Evolutionary conservation across 2,329 filamentous ascomycete species (phyloP).

Genomic region (Zymoseptoria crescenta): DNA sequence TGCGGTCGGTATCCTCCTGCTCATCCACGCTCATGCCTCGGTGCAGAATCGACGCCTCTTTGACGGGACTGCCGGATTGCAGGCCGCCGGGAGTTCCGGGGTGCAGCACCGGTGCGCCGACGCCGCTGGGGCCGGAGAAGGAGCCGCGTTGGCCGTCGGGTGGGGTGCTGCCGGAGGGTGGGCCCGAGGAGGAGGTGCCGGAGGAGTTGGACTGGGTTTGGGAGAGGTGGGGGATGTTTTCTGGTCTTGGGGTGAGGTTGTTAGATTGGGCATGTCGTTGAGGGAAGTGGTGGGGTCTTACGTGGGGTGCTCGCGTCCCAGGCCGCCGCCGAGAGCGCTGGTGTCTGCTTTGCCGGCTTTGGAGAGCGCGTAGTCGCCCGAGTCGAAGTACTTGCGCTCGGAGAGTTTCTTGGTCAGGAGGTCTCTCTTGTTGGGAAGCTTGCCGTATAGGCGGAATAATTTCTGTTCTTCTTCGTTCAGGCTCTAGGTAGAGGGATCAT

Average conservation of each 20-base stretch:
- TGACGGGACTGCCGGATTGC: slow-evolving; percentile 69
- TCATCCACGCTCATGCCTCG: slow-evolving; percentile 68
- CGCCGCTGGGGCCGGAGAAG: slow-evolving; percentile 18
- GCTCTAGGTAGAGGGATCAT: neutral
- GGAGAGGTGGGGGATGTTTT: slow-evolving; percentile 33
- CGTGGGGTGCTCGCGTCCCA: slow-evolving; percentile 86
- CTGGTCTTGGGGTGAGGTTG: slow-evolving; percentile 23
- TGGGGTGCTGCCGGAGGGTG: neutral
- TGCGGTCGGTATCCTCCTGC: slow-evolving; percentile 29
- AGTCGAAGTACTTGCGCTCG: slow-evolving; percentile 97
- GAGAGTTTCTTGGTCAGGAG: slow-evolving; percentile 97
- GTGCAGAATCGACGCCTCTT: slow-evolving; percentile 82
- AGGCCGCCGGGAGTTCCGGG: slow-evolving; percentile 39
- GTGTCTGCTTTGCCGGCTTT: slow-evolving; percentile 95
- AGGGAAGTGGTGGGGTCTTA: slow-evolving; percentile 52
- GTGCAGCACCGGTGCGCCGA: slow-evolving; percentile 19
- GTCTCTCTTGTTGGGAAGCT: slow-evolving; percentile 92
- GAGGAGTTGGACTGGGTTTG: slow-evolving; percentile 20
- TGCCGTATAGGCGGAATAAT: slow-evolving; percentile 94
- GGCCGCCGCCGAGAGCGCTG: slow-evolving; percentile 66
- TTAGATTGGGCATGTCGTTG: slow-evolving; percentile 1
- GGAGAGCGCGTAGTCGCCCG: slow-evolving; percentile 87
- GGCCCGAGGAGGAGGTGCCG: slow-evolving; percentile 9
- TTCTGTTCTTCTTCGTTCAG: slow-evolving; percentile 86
- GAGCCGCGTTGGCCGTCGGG: slow-evolving; percentile 14